phyloP scores from a whole-genome alignment of 345 rosid genomes.

The Nephelium lappaceum region DNA sequence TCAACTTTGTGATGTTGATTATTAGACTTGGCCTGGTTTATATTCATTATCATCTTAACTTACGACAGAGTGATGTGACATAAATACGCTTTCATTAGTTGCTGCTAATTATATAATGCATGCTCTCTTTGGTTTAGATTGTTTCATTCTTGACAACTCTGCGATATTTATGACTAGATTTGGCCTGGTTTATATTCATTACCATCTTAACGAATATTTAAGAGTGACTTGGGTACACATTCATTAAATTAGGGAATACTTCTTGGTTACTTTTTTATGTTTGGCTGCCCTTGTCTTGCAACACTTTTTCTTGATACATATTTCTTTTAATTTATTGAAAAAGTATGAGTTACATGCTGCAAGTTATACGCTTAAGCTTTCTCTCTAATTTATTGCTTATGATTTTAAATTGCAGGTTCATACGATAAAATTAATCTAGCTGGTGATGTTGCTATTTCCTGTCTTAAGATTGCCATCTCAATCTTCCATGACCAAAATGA shows the following conservation, averaged over 20 bases:
- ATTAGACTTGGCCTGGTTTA: not conserved
- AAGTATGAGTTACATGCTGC: not conserved
- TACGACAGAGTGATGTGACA: not conserved
- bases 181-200: not conserved
- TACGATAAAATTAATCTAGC: conserved; percentile 46
- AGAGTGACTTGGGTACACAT: not conserved
- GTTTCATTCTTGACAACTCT: not conserved
- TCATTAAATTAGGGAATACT: not conserved
- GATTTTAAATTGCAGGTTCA: conserved; percentile 50
- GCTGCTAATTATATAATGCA: not conserved
- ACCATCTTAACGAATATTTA: not conserved
- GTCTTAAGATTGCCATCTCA: conserved; percentile 56
- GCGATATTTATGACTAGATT: not conserved
- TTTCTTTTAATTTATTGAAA: not conserved
- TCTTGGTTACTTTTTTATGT: not conserved
- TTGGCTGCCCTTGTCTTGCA: not conserved
- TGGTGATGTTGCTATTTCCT: conserved; percentile 57
- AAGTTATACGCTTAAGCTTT: not conserved
- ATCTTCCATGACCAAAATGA: conserved; percentile 44
- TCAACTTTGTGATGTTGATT: not conserved
- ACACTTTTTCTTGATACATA: not conserved
- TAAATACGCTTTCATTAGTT: not conserved
- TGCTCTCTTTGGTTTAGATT: not conserved
- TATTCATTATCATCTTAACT: not conserved
- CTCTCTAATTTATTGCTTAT: conserved; percentile 12